These are phyloP conservation scores for Ophiognomonia clavigignenti-juglandacearum DNA, from an alignment of 2,329 filamentous ascomycete genomes.

Conservation along the genomic window DNA sequence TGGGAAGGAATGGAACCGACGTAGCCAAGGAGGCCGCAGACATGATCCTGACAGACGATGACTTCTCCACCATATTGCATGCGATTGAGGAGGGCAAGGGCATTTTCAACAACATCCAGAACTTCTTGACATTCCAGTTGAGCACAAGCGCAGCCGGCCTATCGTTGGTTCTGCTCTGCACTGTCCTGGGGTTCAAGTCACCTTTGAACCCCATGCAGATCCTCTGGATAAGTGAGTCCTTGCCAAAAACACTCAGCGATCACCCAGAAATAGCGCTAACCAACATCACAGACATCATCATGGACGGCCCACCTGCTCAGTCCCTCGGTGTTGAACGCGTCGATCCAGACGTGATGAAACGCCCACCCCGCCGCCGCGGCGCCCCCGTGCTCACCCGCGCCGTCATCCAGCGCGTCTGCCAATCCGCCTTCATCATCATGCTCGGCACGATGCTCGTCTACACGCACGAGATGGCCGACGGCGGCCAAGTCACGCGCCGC, in stretches of 20 bases:
- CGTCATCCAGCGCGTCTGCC: slow-evolving; percentile 79
- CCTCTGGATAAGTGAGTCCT: slow-evolving; percentile 88
- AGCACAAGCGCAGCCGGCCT: slow-evolving; percentile 94
- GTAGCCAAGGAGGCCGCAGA: slow-evolving; percentile 79
- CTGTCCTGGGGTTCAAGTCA: slow-evolving; percentile 87
- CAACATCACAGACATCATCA: slow-evolving; percentile 77
- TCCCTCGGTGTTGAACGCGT: slow-evolving; percentile 94
- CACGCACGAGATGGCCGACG: slow-evolving; percentile 80
- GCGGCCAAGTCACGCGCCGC: slow-evolving; percentile 78
- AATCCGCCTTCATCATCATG: slow-evolving; percentile 86
- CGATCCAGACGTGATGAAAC: slow-evolving; percentile 88
- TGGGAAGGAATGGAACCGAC: slow-evolving; percentile 66
- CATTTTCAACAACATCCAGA: slow-evolving; percentile 99
- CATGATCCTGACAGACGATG: slow-evolving; percentile 84
- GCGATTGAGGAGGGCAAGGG: slow-evolving; percentile 99
- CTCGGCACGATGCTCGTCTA: slow-evolving; percentile 88
- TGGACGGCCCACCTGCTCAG: slow-evolving; percentile 97
- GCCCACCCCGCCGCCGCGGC: slow-evolving; percentile 78
- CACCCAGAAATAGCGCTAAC: slow-evolving; percentile 1
- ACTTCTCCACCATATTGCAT: slow-evolving; percentile 85
- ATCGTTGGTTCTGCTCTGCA: slow-evolving; percentile 87
- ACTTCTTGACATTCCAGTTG: slow-evolving; percentile 97
- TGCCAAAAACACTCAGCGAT: neutral
- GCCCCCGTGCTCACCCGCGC: slow-evolving; percentile 86
- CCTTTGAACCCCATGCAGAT: slow-evolving; percentile 99